Conservation (phyloP, 495 filamentous ascomycete species). For the Parathielavia appendiculata region DNA sequence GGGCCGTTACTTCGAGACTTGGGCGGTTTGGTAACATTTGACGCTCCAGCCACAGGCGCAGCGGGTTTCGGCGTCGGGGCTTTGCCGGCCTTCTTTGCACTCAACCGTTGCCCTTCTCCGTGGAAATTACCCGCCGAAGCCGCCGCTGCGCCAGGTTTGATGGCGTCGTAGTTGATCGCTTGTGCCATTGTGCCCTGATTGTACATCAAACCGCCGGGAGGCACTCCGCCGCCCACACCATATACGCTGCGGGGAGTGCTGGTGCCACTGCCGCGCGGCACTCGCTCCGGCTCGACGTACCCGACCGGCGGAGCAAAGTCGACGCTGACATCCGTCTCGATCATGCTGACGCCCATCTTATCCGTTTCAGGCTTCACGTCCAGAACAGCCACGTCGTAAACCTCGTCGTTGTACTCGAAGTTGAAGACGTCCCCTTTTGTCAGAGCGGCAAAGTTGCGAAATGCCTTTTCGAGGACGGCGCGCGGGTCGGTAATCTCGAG, state of each 20-base stretch:
- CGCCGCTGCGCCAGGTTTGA: conserved; percentile 68
- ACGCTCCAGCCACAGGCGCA: conserved; percentile 68
- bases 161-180: conserved; percentile 93
- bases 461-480: conserved; percentile 94
- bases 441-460: conserved; percentile 88
- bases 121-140: conserved; percentile 71
- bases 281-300: conserved; percentile 77
- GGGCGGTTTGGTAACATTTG: conserved; percentile 51
- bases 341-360: conserved; percentile 78
- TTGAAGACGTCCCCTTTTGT: conserved; percentile 91
- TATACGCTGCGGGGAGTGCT: conserved; percentile 51
- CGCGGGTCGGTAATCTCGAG: conserved; percentile 96
- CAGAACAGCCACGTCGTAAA: conserved; percentile 85
- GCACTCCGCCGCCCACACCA: conserved; percentile 42
- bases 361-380: conserved; percentile 81
- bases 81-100: conserved; percentile 73
- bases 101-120: conserved; percentile 69
- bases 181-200: conserved; percentile 91
- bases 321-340: conserved; percentile 91
- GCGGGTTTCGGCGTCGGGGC: conserved; percentile 72
- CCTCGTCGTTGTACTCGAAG: conserved; percentile 88
- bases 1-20: conserved; percentile 65
- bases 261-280: conserved; percentile 50
- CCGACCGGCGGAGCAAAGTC: conserved; percentile 93
- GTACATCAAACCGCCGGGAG: conserved; percentile 67